Evolutionary conservation across 306 rosid genomes (phyloP), one percentile per base, ranked within the genome.

Genomic region (Hippophae gyantsensis): DNA sequence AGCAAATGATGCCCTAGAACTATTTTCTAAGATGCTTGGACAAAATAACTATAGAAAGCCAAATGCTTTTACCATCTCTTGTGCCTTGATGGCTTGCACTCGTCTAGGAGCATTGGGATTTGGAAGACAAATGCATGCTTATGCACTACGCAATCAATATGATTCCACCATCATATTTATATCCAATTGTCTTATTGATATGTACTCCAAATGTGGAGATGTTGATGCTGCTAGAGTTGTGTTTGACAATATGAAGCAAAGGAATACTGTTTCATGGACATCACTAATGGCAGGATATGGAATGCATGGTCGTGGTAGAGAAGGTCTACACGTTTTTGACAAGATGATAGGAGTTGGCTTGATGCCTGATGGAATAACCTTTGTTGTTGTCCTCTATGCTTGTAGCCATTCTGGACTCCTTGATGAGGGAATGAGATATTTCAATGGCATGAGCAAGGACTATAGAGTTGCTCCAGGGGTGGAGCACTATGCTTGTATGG

Each of bases 201-300:
- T 90, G 97, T 86, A 86, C 77, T 76, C 88, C 60, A 90, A 86
- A 70, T 86, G 88, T 9, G 97, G 97, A 62, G 94, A 86, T 40
- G 61, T 79, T 42, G 94, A 82, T 72, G 69, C 84, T 40, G 94
- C 97, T 63, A 84, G 63, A 55, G 58, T 69, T 46, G 81, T 86
- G 69, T 84, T 90, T 58, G 76, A 90, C 60, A 77, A 55, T 71
- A 68, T 82, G 88, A 49, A 62, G 47, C 69, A 68, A 63, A 70
- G 70, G 45, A 86, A 90, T 77, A 68, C 63, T 40, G 94, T 90
- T 65, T 86, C 97, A 38, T 90, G 95, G 97, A 86, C 97, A 9
- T 77, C 95, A 43, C 69, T 86, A 23, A 74, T 90, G 79, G 78
- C 85, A 0, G 90, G 95, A 43, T 90, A 90, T 59, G 95, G 84